Evolutionary conservation across 2,329 filamentous ascomycete genomes (phyloP).

Genomic region (Coniochaeta hoffmannii): DNA sequence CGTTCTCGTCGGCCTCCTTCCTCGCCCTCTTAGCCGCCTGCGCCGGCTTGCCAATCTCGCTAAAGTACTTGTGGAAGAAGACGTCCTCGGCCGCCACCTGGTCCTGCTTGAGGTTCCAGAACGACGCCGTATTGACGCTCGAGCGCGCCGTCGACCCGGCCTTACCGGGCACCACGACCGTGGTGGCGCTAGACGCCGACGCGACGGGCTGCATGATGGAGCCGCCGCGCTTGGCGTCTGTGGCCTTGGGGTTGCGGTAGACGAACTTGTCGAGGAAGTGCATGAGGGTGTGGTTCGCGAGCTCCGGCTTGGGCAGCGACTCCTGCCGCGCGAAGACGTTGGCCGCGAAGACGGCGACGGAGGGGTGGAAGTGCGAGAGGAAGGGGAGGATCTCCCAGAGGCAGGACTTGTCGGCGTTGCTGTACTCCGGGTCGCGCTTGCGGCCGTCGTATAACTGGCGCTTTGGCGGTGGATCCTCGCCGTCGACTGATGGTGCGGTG

Average conservation of each 20-base stretch:
- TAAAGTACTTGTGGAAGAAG: slow-evolving; percentile 98
- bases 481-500: slow-evolving; percentile 15
- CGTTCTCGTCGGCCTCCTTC: slow-evolving; percentile 69
- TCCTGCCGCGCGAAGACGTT: slow-evolving; percentile 62
- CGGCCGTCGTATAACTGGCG: slow-evolving; percentile 64
- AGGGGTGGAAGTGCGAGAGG: slow-evolving; percentile 82
- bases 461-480: slow-evolving; percentile 13
- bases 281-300: slow-evolving; percentile 83
- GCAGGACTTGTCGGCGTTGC: slow-evolving; percentile 87
- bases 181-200: slow-evolving; percentile 40
- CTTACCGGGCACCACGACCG: slow-evolving; percentile 49
- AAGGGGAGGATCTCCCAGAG: slow-evolving; percentile 85
- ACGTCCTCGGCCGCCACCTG: slow-evolving; percentile 87
- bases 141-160: slow-evolving; percentile 25
- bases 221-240: slow-evolving; percentile 59
- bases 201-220: slow-evolving; percentile 90
- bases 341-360: slow-evolving; percentile 75
- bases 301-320: slow-evolving; percentile 80
- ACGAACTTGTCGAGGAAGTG: slow-evolving; percentile 97
- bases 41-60: slow-evolving; percentile 55
- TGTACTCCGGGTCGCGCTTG: slow-evolving; percentile 86
- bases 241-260: slow-evolving; percentile 85
- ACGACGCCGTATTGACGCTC: slow-evolving; percentile 73
- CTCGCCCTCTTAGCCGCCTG: slow-evolving; percentile 50
- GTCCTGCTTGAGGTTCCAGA: slow-evolving; percentile 86